A percentile compares a stretch with the other conserved stretches of the same genome.
phyloP scores from a whole-genome alignment of 495 filamentous ascomycete species.

The Hypoxylon crocopeplum region DNA sequence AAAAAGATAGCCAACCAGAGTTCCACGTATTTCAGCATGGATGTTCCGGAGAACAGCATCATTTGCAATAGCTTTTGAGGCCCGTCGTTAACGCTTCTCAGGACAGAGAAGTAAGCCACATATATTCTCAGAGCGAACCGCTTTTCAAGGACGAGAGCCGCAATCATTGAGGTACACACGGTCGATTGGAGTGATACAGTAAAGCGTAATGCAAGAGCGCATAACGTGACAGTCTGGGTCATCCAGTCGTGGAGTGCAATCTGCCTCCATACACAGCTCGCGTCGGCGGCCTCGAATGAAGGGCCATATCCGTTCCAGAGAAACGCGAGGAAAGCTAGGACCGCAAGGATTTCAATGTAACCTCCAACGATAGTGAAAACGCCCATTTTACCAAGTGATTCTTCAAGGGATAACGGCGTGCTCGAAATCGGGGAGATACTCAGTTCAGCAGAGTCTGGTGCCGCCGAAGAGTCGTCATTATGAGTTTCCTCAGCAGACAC shows the following conservation, averaged over 20 bases:
- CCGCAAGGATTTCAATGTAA: neutral
- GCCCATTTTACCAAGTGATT: neutral
- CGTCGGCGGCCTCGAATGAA: neutral
- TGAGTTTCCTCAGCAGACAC: too few species aligned
- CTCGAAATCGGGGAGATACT: too few species aligned
- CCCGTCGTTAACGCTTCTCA: constrained; percentile 20
- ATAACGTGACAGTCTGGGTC: constrained; percentile 21
- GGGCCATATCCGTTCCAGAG: neutral
- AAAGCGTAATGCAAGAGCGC: constrained; percentile 14
- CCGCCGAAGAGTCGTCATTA: too few species aligned
- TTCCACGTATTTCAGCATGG: neutral
- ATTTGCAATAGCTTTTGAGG: constrained; percentile 8
- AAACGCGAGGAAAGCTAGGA: neutral
- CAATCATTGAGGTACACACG: constrained; percentile 22
- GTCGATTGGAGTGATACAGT: constrained; percentile 7
- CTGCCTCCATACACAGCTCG: constrained; percentile 12
- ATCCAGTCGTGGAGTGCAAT: constrained; percentile 10
- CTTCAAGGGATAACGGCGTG: neutral
- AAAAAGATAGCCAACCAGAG: constrained; percentile 2
- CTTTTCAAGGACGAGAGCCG: constrained; percentile 22
- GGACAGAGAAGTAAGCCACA: constrained; percentile 15
- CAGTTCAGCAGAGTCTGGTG: too few species aligned
- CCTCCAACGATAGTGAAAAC: neutral
- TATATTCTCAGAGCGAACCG: constrained; percentile 11
- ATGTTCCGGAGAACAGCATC: neutral